These are phyloP conservation scores for Bromus sterilis DNA, from an alignment of 176 grass and related monocot genomes.

Conservation along the genomic window DNA sequence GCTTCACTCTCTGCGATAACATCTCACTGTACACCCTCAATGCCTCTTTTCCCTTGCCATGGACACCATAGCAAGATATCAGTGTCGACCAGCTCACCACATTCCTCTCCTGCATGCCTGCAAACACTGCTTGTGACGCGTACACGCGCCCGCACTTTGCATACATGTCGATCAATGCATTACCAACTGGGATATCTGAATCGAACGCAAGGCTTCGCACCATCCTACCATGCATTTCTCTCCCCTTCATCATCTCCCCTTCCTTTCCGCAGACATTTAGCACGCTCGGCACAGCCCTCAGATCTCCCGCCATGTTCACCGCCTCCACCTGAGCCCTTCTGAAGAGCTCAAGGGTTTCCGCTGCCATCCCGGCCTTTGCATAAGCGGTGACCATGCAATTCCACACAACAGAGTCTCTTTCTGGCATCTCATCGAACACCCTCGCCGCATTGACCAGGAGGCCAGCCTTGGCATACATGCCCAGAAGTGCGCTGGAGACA, in stretches of 20 bases:
- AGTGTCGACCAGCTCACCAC: slow-evolving; percentile 58
- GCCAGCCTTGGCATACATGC: slow-evolving; percentile 35
- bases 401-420: slow-evolving; percentile 41
- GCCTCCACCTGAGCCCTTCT: slow-evolving; percentile 31
- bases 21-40: slow-evolving; percentile 35
- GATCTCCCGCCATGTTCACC: neutral
- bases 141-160: slow-evolving; percentile 29
- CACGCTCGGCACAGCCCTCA: slow-evolving; percentile 30
- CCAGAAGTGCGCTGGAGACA: slow-evolving; percentile 20
- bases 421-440: slow-evolving; percentile 32
- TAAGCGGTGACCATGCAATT: slow-evolving; percentile 42
- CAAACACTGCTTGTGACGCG: slow-evolving; percentile 17
- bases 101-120: slow-evolving; percentile 33
- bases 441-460: slow-evolving; percentile 15
- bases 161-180: slow-evolving; percentile 55
- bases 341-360: slow-evolving; percentile 16
- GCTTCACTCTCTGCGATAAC: slow-evolving; percentile 29
- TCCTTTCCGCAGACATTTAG: slow-evolving; percentile 39
- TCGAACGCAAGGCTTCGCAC: slow-evolving; percentile 24
- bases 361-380: slow-evolving; percentile 25
- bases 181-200: slow-evolving; percentile 27
- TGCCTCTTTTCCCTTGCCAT: slow-evolving; percentile 42
- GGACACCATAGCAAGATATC: slow-evolving; percentile 47
- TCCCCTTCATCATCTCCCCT: slow-evolving; percentile 50
- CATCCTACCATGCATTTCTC: slow-evolving; percentile 49